Evolutionary conservation across 1,284 basidiomycete species (phyloP), one percentile per base, ranked within the genome.

Genomic region (Schizophyllum amplum): DNA sequence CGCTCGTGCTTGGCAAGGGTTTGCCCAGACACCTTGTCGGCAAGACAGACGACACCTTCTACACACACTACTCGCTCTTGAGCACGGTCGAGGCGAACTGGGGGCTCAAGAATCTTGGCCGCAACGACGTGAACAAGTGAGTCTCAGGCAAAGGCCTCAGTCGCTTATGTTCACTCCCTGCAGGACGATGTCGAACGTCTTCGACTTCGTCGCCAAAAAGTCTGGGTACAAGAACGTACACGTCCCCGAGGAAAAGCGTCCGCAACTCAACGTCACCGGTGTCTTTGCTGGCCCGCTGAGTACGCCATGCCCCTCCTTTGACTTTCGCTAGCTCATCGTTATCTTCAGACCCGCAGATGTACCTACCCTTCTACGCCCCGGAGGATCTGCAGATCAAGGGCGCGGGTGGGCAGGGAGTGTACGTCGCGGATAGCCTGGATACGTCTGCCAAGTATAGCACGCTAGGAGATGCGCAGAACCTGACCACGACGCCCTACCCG

Each of bases 51-150:
- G 55, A 69, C 17, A 78, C 73, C 0, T 84, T 76, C 72, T 86
- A 86, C 68, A 80, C 81, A 1, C 87, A 89, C 68, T 89, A 87
- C 71, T 84, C 83, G 6, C 65, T 69, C 51, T 66, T 88, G 52
- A 77, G 79, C 17, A 82, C 83, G 5, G 78, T 86, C 24, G 68
- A 87, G 69, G 76, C 78, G 52, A 88, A 88, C 74, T 88, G 84
- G 82, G 69, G 71, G 26, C 77, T 86, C 23, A 75, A 74, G 54
- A 79, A 76, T 24, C 79, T 85, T 20, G 82, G 83, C 33, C 78
- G 82, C 49, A 72, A 73, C 49, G 83, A 84, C 65, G 66, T 52
- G 46, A 57, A 49, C 22, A 22, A 47, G 48, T 50, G 48, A 21
- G 48, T 50, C 22, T 50, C 15, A 11, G 1, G 21, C 1, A 20